phyloP scores from a whole-genome alignment of 371 early-diverging fungal genomes.

The Haplosporangium sp. region DNA sequence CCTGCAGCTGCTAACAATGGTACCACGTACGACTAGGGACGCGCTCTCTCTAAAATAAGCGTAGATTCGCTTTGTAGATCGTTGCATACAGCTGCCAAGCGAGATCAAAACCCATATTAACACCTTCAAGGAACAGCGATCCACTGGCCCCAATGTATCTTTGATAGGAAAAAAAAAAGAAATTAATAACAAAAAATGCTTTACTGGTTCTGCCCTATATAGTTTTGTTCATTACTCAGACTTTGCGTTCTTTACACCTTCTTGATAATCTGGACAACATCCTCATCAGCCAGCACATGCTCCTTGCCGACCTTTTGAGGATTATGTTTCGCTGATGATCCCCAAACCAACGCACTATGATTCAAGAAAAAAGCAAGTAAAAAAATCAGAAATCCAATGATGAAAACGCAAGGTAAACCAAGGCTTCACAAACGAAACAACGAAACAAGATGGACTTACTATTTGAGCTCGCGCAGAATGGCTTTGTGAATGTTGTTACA shows the following conservation, averaged over 20 bases:
- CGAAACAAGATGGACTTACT: slow-evolving; percentile 58
- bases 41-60: too few species aligned
- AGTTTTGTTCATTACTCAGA: neutral
- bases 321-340: slow-evolving; percentile 97
- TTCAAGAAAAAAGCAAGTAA: neutral
- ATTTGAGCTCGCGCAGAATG: slow-evolving; percentile 95
- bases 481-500: slow-evolving; percentile 98
- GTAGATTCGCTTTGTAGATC: too few species aligned
- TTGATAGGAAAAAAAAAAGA: neutral
- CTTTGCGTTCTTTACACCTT: slow-evolving; percentile 55
- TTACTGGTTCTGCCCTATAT: too few species aligned
- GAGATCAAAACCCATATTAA: too few species aligned
- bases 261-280: slow-evolving; percentile 99
- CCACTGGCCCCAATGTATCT: too few species aligned
- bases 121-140: too few species aligned
- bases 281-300: slow-evolving; percentile 96
- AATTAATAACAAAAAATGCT: neutral
- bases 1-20: too few species aligned
- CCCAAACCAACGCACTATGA: slow-evolving; percentile 97
- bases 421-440: neutral
- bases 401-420: neutral
- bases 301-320: slow-evolving; percentile 99
- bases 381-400: neutral
- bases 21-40: too few species aligned
- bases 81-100: too few species aligned